Evolutionary conservation across 2,329 filamentous ascomycete genomes (phyloP), one percentile per base, ranked within the genome.

Genomic region (Lachnellula hyalina): DNA sequence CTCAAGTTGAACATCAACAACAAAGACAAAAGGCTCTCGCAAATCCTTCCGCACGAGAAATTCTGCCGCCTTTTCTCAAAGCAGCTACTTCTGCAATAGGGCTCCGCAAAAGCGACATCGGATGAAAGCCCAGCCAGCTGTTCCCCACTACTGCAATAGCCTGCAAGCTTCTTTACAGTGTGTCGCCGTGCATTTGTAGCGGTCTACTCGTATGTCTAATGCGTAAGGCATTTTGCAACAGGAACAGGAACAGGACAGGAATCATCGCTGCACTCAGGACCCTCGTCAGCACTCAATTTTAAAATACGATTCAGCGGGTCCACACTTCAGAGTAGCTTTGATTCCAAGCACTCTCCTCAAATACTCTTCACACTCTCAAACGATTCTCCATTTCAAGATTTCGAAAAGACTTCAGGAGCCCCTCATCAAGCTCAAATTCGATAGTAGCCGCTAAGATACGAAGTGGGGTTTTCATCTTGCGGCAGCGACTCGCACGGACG

Each of bases 131-230:
- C 25, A 25, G 25, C 49, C 14, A 54, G 46, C 41, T 17, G 41
- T 45, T 34, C 47, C 44, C 42, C 53, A 52, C 53, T 51, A 44
- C 53, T 55, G 53, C 49, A 51, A 23, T 36, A 41, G 36, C 44
- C 28, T 32, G 41, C 41, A 17, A 12, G 38, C 38, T n/a, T 41
- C 2, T 3, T 32, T 32, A 32, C 28, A 44, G n/a, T 44, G 41
- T 19, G 21, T 44, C 41, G 41, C 12, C 14, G 36, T 44, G 46
- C 46, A 51, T 42, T 12, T 38, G 25, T 19, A 21, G 40, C 21
- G 28, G 28, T 32, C 35, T 40, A 49, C 17, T 36, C 40, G 46
- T 41, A 46, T 8, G 25, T 28, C 25, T 28, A 28, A 6, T 28
- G 25, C 25, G 28, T 32, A 9, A 9, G 28, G 8, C 25, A 3